These are phyloP conservation scores for Dothiorella sarmentorum DNA, from an alignment of 2,329 filamentous ascomycete species.

Conservation along the genomic window DNA sequence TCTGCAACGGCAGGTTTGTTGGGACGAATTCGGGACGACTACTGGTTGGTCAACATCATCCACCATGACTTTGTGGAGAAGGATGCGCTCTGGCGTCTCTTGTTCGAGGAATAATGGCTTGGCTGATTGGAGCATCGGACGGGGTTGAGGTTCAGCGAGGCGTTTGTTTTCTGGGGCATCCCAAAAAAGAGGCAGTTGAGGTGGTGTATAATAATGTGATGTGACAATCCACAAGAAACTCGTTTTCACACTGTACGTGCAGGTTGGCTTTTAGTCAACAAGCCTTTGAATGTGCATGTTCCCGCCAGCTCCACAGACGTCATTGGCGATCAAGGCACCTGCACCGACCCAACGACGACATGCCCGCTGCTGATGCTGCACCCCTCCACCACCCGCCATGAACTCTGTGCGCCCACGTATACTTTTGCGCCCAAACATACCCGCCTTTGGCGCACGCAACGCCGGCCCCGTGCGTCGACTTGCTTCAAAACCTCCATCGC, in stretches of 20 bases:
- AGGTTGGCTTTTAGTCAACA: no score
- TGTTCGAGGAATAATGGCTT: conserved; percentile 35
- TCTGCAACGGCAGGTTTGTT: conserved; percentile 70
- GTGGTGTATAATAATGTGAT: background rate
- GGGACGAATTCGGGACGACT: conserved; percentile 62
- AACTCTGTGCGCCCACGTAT: background rate
- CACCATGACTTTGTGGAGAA: conserved; percentile 73
- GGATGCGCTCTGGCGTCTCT: conserved; percentile 68
- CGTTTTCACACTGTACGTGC: no score
- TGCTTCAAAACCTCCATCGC: background rate
- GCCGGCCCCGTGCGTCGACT: background rate
- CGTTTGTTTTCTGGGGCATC: background rate
- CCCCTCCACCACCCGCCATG: background rate
- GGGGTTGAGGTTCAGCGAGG: background rate
- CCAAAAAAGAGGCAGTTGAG: background rate
- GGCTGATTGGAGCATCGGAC: background rate
- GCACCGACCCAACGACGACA: no score
- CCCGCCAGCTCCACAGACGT: background rate
- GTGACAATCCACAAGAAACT: no score
- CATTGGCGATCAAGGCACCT: background rate
- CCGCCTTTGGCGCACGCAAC: background rate
- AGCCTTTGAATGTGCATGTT: no score
- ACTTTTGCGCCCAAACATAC: background rate
- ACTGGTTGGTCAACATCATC: conserved; percentile 89
- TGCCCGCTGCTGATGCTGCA: background rate